phyloP scores from a whole-genome alignment of 1,139 yeast genomes.

The Suhomyces chickasaworum region DNA sequence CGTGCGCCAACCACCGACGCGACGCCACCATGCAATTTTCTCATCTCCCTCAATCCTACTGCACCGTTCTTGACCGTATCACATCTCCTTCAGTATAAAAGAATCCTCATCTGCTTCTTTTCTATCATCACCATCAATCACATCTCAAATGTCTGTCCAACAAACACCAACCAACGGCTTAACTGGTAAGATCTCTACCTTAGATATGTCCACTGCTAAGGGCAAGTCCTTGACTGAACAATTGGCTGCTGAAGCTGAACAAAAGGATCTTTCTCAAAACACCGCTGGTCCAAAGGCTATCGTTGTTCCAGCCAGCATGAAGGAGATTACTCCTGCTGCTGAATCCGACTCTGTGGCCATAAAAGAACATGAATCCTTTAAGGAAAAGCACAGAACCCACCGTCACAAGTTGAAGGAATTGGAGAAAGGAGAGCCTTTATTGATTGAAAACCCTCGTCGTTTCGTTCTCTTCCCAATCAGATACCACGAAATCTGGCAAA shows the following conservation, averaged over 20 bases:
- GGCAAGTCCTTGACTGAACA: slow-evolving; percentile 47
- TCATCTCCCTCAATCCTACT: slow-evolving; percentile 3
- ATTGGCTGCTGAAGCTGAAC: slow-evolving; percentile 49
- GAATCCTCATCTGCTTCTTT: slow-evolving; percentile 1
- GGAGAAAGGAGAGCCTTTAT: slow-evolving; percentile 88
- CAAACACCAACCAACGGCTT: slow-evolving; percentile 54
- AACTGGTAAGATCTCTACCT: slow-evolving; percentile 48
- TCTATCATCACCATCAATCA: slow-evolving; percentile 1
- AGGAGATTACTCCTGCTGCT: slow-evolving; percentile 14
- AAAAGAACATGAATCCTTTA: slow-evolving; percentile 53
- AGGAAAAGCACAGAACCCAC: slow-evolving; percentile 62
- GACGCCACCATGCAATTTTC: slow-evolving; percentile 8
- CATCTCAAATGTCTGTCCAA: slow-evolving; percentile 35
- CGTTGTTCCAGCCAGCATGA: slow-evolving; percentile 21
- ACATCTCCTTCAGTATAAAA: slow-evolving; percentile 6
- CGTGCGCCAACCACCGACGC: slow-evolving; percentile 7
- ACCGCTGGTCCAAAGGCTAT: slow-evolving; percentile 26
- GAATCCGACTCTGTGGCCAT: slow-evolving; percentile 15
- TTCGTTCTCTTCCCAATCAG: slow-evolving; percentile 96
- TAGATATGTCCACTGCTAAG: slow-evolving; percentile 37
- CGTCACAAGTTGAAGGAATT: slow-evolving; percentile 70
- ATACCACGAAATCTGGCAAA: slow-evolving; percentile 98
- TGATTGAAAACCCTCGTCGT: slow-evolving; percentile 82
- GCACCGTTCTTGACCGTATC: slow-evolving; percentile 6
- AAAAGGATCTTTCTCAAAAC: slow-evolving; percentile 41